Conservation (phyloP, 2,329 filamentous ascomycete genomes). For the Colletotrichum cereale region DNA sequence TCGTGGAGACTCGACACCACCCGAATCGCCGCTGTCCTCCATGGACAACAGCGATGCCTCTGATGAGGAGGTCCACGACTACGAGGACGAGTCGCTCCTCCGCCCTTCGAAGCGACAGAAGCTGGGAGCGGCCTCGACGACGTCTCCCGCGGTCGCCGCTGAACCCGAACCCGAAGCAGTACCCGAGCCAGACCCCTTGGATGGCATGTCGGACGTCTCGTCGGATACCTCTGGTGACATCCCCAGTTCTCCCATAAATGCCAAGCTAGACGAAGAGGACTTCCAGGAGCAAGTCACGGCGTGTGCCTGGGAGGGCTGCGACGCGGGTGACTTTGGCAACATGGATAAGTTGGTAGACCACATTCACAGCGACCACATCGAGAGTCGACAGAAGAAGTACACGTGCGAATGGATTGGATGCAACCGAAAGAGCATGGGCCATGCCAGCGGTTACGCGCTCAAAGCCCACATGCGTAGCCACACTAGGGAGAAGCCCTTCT, state of each 20-base stretch:
- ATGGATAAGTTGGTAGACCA: constrained; percentile 87
- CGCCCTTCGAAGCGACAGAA: constrained; percentile 54
- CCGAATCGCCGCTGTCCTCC: constrained; percentile 40
- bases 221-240: constrained; percentile 91
- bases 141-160: constrained; percentile 59
- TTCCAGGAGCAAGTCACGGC: constrained; percentile 82
- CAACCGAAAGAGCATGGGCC: constrained; percentile 85
- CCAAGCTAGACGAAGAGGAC: constrained; percentile 80
- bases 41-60: constrained; percentile 40
- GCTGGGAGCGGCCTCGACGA: constrained; percentile 50
- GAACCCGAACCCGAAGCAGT: constrained; percentile 40
- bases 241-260: constrained; percentile 76
- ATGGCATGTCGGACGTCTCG: constrained; percentile 79
- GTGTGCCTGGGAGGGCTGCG: constrained; percentile 84
- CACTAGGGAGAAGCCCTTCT: constrained; percentile 98
- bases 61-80: constrained; percentile 39
- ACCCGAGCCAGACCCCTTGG: constrained; percentile 64
- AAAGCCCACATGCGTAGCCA: constrained; percentile 98
- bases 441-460: constrained; percentile 94
- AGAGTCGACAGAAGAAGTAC: constrained; percentile 93
- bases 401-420: constrained; percentile 98
- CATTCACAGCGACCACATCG: constrained; percentile 94
- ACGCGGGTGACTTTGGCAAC: constrained; percentile 77
- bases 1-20: constrained; percentile 36
- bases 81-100: constrained; percentile 46